Evolutionary conservation across 208 protist genomes (phyloP).

Genomic region (Perkinsela sp.): DNA sequence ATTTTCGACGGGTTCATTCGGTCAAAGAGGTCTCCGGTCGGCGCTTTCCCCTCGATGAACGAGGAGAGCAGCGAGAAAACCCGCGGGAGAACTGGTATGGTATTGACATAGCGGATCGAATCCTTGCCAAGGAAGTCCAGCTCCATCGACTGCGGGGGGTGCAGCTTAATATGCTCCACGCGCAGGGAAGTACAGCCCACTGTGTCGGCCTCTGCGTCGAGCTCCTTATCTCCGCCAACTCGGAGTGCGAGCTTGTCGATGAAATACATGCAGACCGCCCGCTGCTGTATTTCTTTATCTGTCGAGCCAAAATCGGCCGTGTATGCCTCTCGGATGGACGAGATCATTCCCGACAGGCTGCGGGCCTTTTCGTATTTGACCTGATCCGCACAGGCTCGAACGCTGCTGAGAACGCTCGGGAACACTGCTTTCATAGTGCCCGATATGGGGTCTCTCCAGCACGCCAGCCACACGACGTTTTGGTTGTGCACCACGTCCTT

Average conservation of each 20-base stretch:
- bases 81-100: conserved; percentile 44
- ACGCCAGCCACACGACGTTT: conserved; percentile 87
- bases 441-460: conserved; percentile 78
- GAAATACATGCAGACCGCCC: conserved; percentile 84
- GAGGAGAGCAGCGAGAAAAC: conserved; percentile 66
- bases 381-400: conserved; percentile 85
- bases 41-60: conserved; percentile 49
- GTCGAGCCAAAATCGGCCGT: conserved; percentile 34
- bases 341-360: conserved; percentile 71
- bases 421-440: conserved; percentile 86
- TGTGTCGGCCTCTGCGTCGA: conserved; percentile 78
- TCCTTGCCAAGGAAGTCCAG: conserved; percentile 98
- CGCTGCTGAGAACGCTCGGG: conserved; percentile 61
- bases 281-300: conserved; percentile 39
- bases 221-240: conserved; percentile 94
- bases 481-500: conserved; percentile 69
- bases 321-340: conserved; percentile 73
- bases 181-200: conserved; percentile 94
- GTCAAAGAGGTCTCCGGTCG: conserved; percentile 73
- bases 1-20: conserved; percentile 51
- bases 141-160: conserved; percentile 1
- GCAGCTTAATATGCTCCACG: conserved; percentile 70
- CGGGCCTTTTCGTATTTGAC: conserved; percentile 91
- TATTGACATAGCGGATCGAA: conserved; percentile 81
- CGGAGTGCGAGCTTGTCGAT: conserved; percentile 93